These are phyloP conservation scores for Chytridium lagenaria DNA, from an alignment of 371 early-diverging fungal genomes.

Conservation along the genomic window DNA sequence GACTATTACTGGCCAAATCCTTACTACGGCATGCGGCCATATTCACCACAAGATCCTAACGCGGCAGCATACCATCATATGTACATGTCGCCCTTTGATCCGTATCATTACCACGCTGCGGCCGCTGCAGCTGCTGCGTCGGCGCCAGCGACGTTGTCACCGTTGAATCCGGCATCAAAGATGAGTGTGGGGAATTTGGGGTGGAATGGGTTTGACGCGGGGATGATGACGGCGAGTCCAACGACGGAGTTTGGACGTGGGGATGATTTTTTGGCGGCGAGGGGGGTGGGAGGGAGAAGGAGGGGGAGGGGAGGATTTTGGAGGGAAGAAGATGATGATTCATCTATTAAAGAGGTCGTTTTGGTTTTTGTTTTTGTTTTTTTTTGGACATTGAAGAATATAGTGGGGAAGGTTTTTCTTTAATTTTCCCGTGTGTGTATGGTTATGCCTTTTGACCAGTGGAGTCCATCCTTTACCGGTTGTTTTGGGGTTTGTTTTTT, in stretches of 20 bases:
- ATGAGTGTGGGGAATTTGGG: neutral
- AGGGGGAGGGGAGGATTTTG: neutral
- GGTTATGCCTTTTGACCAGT: too few relatives aligned
- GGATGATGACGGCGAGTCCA: neutral
- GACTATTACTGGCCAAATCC: neutral
- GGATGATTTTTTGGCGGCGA: neutral
- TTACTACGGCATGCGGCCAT: neutral
- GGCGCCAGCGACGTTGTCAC: neutral
- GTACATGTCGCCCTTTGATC: neutral
- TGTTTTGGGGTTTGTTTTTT: neutral
- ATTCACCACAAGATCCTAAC: neutral
- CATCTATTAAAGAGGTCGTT: neutral
- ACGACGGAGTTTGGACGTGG: too few relatives aligned
- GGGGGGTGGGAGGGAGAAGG: neutral
- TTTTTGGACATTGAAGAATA: too few relatives aligned
- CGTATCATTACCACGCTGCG: too few relatives aligned
- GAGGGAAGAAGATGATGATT: neutral
- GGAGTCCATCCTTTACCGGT: neutral
- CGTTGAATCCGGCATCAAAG: neutral
- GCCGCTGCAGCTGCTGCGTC: too few relatives aligned
- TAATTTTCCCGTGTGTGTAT: too few relatives aligned
- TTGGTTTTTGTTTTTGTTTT: neutral
- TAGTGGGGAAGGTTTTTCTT: too few relatives aligned
- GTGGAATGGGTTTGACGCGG: neutral
- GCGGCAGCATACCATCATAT: too few relatives aligned